These are phyloP conservation scores for Amanita muscaria DNA, from an alignment of 768 basidiomycete species.

Conservation along the genomic window DNA sequence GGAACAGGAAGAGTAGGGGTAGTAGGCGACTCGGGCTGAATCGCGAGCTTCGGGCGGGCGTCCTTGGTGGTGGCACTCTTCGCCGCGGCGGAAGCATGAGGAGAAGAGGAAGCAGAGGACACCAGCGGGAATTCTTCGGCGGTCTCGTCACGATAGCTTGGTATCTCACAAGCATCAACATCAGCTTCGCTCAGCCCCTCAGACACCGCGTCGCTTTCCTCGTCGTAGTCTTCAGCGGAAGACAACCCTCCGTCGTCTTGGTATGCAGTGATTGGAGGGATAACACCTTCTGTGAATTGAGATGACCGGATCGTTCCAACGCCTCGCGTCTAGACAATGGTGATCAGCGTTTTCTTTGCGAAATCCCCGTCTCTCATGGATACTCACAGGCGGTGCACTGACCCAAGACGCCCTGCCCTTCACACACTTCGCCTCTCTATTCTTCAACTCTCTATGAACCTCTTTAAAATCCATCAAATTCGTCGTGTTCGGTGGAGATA, in stretches of 20 bases:
- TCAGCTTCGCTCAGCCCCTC: constrained; percentile 5
- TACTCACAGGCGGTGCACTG: constrained; percentile 8
- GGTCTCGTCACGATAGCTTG: too few relatives aligned
- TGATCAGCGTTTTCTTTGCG: background rate
- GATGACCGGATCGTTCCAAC: constrained; percentile 79
- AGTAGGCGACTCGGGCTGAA: constrained; percentile 6
- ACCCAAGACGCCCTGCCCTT: constrained; percentile 1
- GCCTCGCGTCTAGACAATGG: constrained; percentile 69
- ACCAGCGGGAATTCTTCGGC: too few relatives aligned
- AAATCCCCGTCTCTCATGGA: background rate
- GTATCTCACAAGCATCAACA: too few relatives aligned
- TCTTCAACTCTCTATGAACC: constrained; percentile 55
- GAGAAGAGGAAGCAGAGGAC: too few relatives aligned
- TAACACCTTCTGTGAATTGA: constrained; percentile 28
- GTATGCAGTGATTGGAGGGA: constrained; percentile 33
- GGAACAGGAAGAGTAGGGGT: too few relatives aligned
- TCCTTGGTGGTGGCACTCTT: too few relatives aligned
- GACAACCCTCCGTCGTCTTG: constrained; percentile 78
- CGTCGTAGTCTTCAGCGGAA: constrained; percentile 13
- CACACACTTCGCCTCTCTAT: constrained; percentile 14
- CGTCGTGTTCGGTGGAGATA: constrained; percentile 24
- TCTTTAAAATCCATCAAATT: constrained; percentile 43
- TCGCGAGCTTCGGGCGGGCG: background rate
- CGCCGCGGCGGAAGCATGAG: too few relatives aligned
- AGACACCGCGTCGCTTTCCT: background rate